Conservation (phyloP, 441 rosid genomes). For the Jatropha podagrica region DNA sequence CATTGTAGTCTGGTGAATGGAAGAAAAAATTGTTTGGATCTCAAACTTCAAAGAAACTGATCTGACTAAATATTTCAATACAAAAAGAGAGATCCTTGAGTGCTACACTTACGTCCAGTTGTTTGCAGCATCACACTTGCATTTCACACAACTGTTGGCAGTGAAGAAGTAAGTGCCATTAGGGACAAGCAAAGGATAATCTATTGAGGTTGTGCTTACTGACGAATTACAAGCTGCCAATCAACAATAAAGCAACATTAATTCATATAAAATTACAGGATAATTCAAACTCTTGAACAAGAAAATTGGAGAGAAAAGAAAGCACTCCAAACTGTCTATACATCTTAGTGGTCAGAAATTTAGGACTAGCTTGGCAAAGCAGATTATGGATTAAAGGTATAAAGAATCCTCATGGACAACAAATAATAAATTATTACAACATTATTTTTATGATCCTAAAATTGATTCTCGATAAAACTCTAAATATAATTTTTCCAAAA, state of each 20-base stretch:
- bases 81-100: neutral
- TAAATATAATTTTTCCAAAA: too few species aligned
- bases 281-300: neutral
- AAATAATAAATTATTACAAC: too few species aligned
- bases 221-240: slow-evolving; percentile 77
- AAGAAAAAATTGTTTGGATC: slow-evolving; percentile 8
- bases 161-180: slow-evolving; percentile 59
- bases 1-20: slow-evolving; percentile 58
- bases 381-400: too few species aligned
- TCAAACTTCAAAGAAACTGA: neutral
- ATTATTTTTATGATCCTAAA: too few species aligned
- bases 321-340: neutral
- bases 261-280: neutral
- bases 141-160: slow-evolving; percentile 65
- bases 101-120: slow-evolving; percentile 61
- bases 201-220: slow-evolving; percentile 44
- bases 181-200: slow-evolving; percentile 48
- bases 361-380: too few species aligned
- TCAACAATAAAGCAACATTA: neutral
- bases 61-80: neutral
- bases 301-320: neutral
- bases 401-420: too few species aligned
- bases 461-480: too few species aligned
- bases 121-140: slow-evolving; percentile 52
- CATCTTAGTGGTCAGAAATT: neutral